Evolutionary conservation across 129 eudicot species (phyloP).

Genomic region (Apium graveolens): DNA sequence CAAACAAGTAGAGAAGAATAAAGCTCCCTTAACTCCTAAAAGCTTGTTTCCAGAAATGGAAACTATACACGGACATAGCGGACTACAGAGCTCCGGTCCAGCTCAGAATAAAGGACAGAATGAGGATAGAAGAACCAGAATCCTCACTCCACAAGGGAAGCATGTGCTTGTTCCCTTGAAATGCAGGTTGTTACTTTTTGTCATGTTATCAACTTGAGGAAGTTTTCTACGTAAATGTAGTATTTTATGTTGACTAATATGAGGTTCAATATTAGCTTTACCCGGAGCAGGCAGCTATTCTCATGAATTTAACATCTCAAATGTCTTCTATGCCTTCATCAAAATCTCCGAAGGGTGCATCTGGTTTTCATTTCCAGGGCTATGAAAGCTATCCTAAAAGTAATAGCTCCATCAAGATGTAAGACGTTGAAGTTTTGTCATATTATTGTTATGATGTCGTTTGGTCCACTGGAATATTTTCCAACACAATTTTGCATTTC

Average conservation of each 20-base stretch:
- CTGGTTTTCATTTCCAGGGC: constrained; percentile 86
- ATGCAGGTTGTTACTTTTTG: constrained; percentile 66
- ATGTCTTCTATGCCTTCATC: constrained; percentile 47
- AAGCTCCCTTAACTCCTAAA: too few species aligned
- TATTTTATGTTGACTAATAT: constrained; percentile 21
- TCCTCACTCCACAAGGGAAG: too few species aligned
- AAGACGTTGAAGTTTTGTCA: constrained; percentile 16
- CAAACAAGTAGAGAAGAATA: too few species aligned
- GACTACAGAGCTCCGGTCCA: too few species aligned
- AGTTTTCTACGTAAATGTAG: not conserved
- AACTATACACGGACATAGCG: too few species aligned
- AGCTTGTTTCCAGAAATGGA: too few species aligned
- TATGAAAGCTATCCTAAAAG: constrained; percentile 94
- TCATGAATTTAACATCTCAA: constrained; percentile 83
- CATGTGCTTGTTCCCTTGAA: constrained; percentile 50
- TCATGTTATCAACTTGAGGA: constrained; percentile 7
- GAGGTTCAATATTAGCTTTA: constrained; percentile 55
- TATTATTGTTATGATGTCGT: not conserved
- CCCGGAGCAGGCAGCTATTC: constrained; percentile 95
- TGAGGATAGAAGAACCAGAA: too few species aligned
- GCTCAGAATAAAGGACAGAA: too few species aligned
- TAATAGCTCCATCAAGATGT: constrained; percentile 83
- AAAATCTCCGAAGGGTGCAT: constrained; percentile 69
- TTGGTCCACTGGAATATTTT: not conserved
- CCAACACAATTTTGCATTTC: constrained; percentile 6